phyloP scores from a whole-genome alignment of 805 yeast species.

The Ogataea philodendri region DNA sequence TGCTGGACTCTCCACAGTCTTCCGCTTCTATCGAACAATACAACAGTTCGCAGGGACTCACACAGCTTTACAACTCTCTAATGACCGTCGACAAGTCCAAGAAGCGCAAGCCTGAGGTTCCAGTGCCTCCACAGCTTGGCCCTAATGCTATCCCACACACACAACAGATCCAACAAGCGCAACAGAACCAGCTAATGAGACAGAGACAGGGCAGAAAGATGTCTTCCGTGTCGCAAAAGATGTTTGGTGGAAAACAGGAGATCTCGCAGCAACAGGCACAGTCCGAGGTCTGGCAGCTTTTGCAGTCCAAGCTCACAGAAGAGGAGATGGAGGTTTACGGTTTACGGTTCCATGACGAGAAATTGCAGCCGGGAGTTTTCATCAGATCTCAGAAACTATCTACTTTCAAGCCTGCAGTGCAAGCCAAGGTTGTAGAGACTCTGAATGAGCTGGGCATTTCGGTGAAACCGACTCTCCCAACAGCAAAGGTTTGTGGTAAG shows the following conservation, averaged over 20 bases:
- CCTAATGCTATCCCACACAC: slow-evolving; percentile 52
- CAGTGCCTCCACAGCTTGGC: slow-evolving; percentile 58
- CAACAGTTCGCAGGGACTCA: slow-evolving; percentile 81
- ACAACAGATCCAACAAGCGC: slow-evolving; percentile 29
- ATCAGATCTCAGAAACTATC: slow-evolving; percentile 78
- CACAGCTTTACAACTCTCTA: slow-evolving; percentile 78
- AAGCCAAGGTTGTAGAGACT: slow-evolving; percentile 55
- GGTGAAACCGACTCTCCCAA: slow-evolving; percentile 82
- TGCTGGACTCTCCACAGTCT: slow-evolving; percentile 84
- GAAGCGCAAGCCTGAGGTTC: slow-evolving; percentile 50
- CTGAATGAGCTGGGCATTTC: slow-evolving; percentile 81
- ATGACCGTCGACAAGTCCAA: slow-evolving; percentile 66
- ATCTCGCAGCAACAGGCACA: slow-evolving; percentile 17
- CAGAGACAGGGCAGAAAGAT: slow-evolving; percentile 16
- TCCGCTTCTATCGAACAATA: slow-evolving; percentile 74
- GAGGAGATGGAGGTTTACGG: slow-evolving; percentile 88
- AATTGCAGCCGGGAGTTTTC: slow-evolving; percentile 74
- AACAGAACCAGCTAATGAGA: slow-evolving; percentile 15
- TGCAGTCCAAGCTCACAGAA: slow-evolving; percentile 57
- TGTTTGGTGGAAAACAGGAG: slow-evolving; percentile 11
- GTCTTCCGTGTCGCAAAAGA: slow-evolving; percentile 5
- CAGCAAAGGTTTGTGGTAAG: slow-evolving; percentile 69
- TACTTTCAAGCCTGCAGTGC: slow-evolving; percentile 74
- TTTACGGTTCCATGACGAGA: slow-evolving; percentile 71
- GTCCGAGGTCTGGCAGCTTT: slow-evolving; percentile 33